Evolutionary conservation across 2,329 filamentous ascomycete species (phyloP), one percentile per base, ranked within the genome.

Genomic region (Xylariaceae sp.): DNA sequence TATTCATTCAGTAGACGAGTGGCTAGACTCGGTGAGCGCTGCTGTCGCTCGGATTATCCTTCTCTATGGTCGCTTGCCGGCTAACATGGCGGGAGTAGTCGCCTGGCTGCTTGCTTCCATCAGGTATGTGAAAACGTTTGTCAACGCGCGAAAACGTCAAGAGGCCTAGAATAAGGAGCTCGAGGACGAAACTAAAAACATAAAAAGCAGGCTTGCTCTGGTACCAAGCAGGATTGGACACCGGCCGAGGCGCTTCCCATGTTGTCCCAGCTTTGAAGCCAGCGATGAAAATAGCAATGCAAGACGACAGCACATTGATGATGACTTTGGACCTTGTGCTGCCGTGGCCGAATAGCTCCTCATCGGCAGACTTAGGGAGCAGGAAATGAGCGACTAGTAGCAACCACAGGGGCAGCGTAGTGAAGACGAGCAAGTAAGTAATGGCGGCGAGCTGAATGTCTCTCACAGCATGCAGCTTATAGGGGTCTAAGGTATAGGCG

Each of bases 161-260:
- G 15, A 66, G 42, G 10, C 40, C 47, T 16, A 69, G 35, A 3
- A 66, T 61, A 3, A 62, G 11, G 23, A 69, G 57, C 48, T 74
- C 72, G 3, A 73, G 58, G 5, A 62, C 52, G 50, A 73, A 75
- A 29, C 64, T 59, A 29, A 72, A 73, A 16, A 65, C 59, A 55
- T 75, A 75, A 46, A 75, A 72, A 0, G 66, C 66, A 2, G 65
- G 53, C 33, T 67, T 71, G 46, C 64, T 60, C 29, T 69, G 62
- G 20, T 68, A 74, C 57, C 72, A 61, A 8, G 68, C 61, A 4
- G 65, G 66, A 18, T 66, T 16, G 4, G 35, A 50, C 7, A 57
- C 37, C 0, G 57, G 63, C 4, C 59, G 59, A 7, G 64, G 63
- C 3, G 67, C 46, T 37, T 64, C 62, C 51, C 65, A 67, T 9